Conservation (phyloP, 2,329 filamentous ascomycete species). For the Penicillium decumbens region DNA sequence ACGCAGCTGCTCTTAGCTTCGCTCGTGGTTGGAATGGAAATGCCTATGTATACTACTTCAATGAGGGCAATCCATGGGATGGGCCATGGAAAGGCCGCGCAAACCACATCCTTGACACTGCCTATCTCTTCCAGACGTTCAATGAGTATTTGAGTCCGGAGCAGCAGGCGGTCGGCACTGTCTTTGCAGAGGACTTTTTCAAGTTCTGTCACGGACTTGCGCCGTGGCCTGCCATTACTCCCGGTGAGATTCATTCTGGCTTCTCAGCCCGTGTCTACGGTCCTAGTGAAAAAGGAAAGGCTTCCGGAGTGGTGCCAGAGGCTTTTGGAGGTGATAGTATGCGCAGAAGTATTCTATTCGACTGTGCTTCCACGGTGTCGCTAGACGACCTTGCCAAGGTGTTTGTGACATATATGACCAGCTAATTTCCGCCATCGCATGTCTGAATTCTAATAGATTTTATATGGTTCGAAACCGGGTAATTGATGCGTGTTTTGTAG, state of each 20-base stretch:
- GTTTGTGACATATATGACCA: slow-evolving; percentile 13
- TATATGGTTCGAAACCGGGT: neutral
- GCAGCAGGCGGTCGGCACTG: slow-evolving; percentile 29
- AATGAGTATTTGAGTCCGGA: slow-evolving; percentile 35
- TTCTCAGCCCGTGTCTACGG: slow-evolving; percentile 28
- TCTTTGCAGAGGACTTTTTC: slow-evolving; percentile 39
- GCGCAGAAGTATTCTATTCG: slow-evolving; percentile 24
- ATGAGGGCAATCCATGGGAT: slow-evolving; percentile 47
- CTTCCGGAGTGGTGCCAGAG: slow-evolving; percentile 7
- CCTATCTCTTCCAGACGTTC: slow-evolving; percentile 47
- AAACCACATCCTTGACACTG: slow-evolving; percentile 46
- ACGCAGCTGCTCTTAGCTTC: slow-evolving; percentile 42
- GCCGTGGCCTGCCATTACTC: slow-evolving; percentile 29
- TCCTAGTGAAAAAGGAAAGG: slow-evolving; percentile 15
- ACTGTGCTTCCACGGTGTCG: slow-evolving; percentile 18
- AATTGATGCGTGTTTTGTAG: neutral
- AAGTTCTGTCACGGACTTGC: slow-evolving; percentile 38
- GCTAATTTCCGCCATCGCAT: neutral
- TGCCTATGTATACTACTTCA: slow-evolving; percentile 44
- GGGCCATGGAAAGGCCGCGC: slow-evolving; percentile 40
- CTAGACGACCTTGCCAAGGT: slow-evolving; percentile 24
- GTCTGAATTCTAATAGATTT: neutral
- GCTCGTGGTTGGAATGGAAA: slow-evolving; percentile 36
- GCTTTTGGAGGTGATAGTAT: slow-evolving; percentile 22
- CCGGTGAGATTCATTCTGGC: slow-evolving; percentile 11